phyloP scores from a whole-genome alignment of 2,329 filamentous ascomycete species.

The Emergomyces africanus region DNA sequence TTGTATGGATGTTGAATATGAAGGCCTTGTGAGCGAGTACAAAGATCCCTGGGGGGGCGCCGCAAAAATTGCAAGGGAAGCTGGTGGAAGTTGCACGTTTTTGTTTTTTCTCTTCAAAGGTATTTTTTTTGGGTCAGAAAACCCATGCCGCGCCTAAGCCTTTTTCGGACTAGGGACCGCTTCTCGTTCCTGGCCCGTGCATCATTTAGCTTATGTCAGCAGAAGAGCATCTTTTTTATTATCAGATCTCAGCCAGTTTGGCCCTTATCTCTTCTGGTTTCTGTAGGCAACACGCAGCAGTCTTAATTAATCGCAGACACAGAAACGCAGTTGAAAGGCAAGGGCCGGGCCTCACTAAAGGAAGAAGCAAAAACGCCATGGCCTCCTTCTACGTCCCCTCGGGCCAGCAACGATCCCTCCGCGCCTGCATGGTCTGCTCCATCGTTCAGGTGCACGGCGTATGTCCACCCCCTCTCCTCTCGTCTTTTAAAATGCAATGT shows the following conservation, averaged over 20 bases:
- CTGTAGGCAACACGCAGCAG: too few relatives aligned
- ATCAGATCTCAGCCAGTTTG: too few relatives aligned
- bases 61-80: neutral
- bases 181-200: neutral
- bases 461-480: conserved; percentile 17
- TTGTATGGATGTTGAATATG: neutral
- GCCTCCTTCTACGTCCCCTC: conserved; percentile 23
- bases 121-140: neutral
- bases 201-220: neutral
- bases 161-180: neutral
- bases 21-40: neutral
- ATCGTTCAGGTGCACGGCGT: conserved; percentile 75
- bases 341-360: too few relatives aligned
- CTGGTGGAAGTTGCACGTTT: neutral
- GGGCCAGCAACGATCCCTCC: conserved; percentile 69
- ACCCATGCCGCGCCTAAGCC: neutral
- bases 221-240: neutral
- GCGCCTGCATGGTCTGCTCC: conserved; percentile 98
- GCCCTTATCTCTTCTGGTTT: too few relatives aligned
- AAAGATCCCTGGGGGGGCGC: neutral
- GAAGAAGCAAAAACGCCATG: neutral
- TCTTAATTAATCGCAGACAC: neutral
- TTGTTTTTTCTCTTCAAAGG: too few relatives aligned
- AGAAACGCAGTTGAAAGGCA: neutral
- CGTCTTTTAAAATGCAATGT: conserved; percentile 6